phyloP scores from a whole-genome alignment of 1,284 basidiomycete genomes.

The Pascua guehoae region DNA sequence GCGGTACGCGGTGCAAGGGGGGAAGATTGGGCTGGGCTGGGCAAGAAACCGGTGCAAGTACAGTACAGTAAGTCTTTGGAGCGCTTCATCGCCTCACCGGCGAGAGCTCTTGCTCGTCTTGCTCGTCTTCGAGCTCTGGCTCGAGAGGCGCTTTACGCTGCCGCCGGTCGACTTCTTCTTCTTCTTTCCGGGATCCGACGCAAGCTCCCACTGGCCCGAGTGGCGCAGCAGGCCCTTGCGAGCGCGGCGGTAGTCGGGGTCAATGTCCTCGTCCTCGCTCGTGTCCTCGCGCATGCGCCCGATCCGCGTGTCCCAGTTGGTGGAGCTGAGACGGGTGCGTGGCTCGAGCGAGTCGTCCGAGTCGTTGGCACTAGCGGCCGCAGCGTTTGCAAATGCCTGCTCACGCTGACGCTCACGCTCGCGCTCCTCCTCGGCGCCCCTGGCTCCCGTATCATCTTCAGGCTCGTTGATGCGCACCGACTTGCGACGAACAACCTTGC shows the following conservation, averaged over 20 bases:
- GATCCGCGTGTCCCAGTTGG: constrained; percentile 41
- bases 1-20: background rate
- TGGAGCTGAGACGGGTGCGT: background rate
- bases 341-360: constrained; percentile 6
- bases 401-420: constrained; percentile 3
- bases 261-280: constrained; percentile 38
- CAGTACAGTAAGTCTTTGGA: background rate
- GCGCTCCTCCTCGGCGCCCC: background rate
- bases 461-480: constrained; percentile 43
- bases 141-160: constrained; percentile 8
- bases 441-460: background rate
- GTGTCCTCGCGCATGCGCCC: constrained; percentile 42
- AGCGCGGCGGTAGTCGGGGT: constrained; percentile 36
- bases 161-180: constrained; percentile 7
- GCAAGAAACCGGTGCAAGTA: background rate
- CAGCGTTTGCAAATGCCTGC: constrained; percentile 3
- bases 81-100: background rate
- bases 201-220: constrained; percentile 1
- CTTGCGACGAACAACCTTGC: constrained; percentile 31
- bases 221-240: constrained; percentile 11
- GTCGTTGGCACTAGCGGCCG: constrained; percentile 2
- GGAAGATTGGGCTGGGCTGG: background rate
- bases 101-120: constrained; percentile 3
- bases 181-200: background rate
- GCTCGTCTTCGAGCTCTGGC: constrained; percentile 3